Conservation (phyloP, 345 rosid species). For the Lepidium aucheri region DNA sequence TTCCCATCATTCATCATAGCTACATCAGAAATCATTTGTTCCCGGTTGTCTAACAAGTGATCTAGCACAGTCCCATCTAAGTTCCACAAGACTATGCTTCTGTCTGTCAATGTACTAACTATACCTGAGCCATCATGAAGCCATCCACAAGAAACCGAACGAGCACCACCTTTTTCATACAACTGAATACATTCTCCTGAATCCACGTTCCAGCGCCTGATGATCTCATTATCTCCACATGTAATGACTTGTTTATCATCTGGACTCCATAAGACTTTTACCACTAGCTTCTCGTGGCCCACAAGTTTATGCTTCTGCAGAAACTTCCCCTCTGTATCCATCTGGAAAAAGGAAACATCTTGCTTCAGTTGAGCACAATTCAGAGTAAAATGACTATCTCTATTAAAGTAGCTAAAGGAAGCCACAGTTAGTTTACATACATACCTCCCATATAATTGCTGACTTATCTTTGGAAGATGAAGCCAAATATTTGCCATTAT, state of each 20-base stretch:
- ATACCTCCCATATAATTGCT: conserved; percentile 60
- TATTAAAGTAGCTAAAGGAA: conserved; percentile 33
- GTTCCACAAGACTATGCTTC: conserved; percentile 44
- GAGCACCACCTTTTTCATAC: conserved; percentile 34
- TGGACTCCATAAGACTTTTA: conserved; percentile 46
- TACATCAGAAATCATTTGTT: conserved; percentile 38
- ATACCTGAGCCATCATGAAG: conserved; percentile 43
- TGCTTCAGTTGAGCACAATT: too few species aligned
- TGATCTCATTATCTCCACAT: conserved; percentile 47
- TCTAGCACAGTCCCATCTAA: conserved; percentile 41
- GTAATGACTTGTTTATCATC: conserved; percentile 49
- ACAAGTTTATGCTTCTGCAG: conserved; percentile 32
- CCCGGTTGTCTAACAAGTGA: conserved; percentile 36
- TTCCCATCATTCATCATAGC: conserved; percentile 53
- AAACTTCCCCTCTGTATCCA: conserved; percentile 25
- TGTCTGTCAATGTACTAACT: conserved; percentile 39
- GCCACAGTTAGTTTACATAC: conserved; percentile 26
- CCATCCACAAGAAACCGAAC: conserved; percentile 60
- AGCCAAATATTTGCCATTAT: conserved; percentile 52
- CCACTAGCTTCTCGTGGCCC: conserved; percentile 43
- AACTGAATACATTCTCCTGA: conserved; percentile 40
- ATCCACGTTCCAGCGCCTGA: conserved; percentile 45
- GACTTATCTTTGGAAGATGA: conserved; percentile 47
- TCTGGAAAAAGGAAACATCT: conserved; percentile 17
- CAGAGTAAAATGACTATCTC: too few species aligned